Base-by-base conservation (phyloP, 306 rosid genomes). In the Begonia fuchsioides region DNA sequence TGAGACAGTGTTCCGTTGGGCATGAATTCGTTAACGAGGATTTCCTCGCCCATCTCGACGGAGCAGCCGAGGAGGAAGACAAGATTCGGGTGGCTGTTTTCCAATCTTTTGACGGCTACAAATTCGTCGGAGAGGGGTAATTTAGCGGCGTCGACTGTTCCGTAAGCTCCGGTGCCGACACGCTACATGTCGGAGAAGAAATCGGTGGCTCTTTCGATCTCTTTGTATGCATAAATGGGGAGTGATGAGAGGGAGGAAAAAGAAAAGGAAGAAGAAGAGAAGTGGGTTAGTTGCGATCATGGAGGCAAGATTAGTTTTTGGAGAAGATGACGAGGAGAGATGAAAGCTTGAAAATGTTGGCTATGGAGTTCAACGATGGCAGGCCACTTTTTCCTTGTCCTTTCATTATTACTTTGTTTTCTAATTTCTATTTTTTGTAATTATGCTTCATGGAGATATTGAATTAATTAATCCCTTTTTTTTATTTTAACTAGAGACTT, bases 1-100 rank as follows among this genome's bases (percentile, higher is more conserved):
- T 90, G 96, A 54, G 68, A 64, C 8, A 90, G 56, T 18, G 96
- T 90, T 62, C 94, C 98, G 17, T 85, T 82, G 20, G 87, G 79
- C 98, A 90, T 79, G 83, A 85, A 90, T 58, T 85, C 98, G 9
- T 85, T 85, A 9, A 90, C 92, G 0, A 90, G 79, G 38, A 90
- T 79, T 49, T 90, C 94, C 44, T 90, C 82, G 5, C 83, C 81
- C 16, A 59, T 56, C 39, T 85, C 95, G 10, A 90, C 77, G 53
- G 92, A 85, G 51, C 98, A 90, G 32, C 98, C 98, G 51, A 90
- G 52, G 50, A 85, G 73, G 38, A 76, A 83, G 39, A 90, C 92
- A 15, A 90, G 76, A 57, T 85, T 85, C 39, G 92, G 69, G 70
- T 90, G 95, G 66, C 72, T 68, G 40, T 82, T 76, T 52, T 72